These are phyloP conservation scores for Cupressus sempervirens DNA, from an alignment of 75 land plant genomes.

Conservation along the genomic window DNA sequence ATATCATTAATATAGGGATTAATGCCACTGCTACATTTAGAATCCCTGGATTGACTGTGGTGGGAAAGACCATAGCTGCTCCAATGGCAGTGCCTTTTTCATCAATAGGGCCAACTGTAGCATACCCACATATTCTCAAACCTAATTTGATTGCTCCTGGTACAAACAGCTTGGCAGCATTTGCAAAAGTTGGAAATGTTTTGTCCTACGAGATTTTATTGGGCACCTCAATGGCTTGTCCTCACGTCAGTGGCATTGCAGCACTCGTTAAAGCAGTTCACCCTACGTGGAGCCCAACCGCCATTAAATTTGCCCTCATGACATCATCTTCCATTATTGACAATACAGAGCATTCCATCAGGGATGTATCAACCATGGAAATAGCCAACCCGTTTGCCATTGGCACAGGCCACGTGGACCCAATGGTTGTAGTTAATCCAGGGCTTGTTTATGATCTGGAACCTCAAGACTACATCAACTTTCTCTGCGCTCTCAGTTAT, in stretches of 20 bases:
- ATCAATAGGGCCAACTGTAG: slow-evolving; percentile 46
- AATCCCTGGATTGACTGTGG: not conserved
- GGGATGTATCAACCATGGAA: no score
- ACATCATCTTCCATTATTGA: no score
- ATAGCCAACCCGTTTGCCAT: no score
- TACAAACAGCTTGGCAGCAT: slow-evolving; percentile 46
- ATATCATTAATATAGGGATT: no score
- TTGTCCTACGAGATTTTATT: slow-evolving; percentile 17
- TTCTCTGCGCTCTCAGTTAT: no score
- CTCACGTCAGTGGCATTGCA: slow-evolving; percentile 56
- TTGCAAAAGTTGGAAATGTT: slow-evolving; percentile 15
- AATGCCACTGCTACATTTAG: no score
- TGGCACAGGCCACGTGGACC: no score
- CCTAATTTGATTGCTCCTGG: slow-evolving; percentile 67
- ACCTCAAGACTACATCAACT: no score
- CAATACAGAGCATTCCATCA: no score
- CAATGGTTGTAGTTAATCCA: no score
- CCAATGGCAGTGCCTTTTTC: slow-evolving; percentile 44
- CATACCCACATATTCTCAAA: slow-evolving; percentile 41
- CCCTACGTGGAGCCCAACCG: slow-evolving; percentile 48
- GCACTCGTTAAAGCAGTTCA: slow-evolving; percentile 45
- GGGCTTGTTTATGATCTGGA: no score
- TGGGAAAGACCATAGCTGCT: slow-evolving; percentile 19
- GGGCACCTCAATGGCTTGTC: slow-evolving; percentile 71
- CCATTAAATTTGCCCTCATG: no score